phyloP scores from a whole-genome alignment of 208 protist species.

The Trichomonas vaginalis region DNA sequence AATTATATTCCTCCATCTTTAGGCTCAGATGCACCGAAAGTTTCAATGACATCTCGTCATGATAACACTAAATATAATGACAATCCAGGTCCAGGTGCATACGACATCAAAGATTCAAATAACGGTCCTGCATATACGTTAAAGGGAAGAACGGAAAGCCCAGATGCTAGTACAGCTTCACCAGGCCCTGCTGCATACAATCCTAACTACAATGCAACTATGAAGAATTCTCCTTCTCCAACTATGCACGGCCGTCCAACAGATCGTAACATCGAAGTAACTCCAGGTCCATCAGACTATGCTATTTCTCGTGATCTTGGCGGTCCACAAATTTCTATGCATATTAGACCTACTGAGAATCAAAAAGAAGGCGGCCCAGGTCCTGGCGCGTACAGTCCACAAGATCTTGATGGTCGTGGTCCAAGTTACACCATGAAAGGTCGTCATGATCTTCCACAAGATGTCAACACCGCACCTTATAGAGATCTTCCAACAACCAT shows the following conservation, averaged over 20 bases:
- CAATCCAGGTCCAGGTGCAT: not conserved
- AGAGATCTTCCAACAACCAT: not conserved
- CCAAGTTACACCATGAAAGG: not conserved
- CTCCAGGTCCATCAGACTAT: not conserved
- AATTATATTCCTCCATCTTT: not conserved
- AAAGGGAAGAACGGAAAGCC: not conserved
- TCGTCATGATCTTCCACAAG: not conserved
- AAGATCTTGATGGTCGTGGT: not conserved
- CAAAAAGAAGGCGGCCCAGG: not conserved
- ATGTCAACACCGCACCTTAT: not conserved
- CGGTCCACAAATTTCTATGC: not conserved
- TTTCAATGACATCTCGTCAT: not conserved
- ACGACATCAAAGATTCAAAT: not conserved
- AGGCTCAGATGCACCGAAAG: not conserved
- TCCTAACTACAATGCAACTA: not conserved
- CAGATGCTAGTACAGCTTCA: not conserved
- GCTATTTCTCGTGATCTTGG: not conserved
- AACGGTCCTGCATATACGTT: not conserved
- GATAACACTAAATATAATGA: not conserved
- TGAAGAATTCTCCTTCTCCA: not conserved
- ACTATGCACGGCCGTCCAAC: not conserved
- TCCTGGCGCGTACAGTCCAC: not conserved
- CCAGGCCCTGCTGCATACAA: not conserved
- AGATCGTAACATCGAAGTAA: not conserved
- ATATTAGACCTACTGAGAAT: not conserved